Conservation (phyloP, 2,329 filamentous ascomycete species). For the Sporothrix mexicana region DNA sequence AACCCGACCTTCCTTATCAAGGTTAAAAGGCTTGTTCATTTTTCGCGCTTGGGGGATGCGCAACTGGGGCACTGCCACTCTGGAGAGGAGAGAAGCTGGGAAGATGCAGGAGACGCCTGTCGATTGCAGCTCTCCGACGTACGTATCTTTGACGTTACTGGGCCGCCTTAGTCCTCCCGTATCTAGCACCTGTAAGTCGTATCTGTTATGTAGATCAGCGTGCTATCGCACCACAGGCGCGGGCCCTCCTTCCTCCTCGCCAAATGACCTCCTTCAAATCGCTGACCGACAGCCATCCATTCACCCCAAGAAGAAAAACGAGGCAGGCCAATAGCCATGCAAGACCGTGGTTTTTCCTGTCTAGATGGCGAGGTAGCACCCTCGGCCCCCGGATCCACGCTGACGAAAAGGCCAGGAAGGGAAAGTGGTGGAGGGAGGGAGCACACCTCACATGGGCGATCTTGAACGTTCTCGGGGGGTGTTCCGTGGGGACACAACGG, state of each 20-base stretch:
- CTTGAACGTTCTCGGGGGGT: conserved; percentile 28
- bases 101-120: too few species aligned
- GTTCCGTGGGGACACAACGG: conserved; percentile 9
- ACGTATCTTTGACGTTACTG: conserved; percentile 7
- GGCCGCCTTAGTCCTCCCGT: conserved; percentile 10
- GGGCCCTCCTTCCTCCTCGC: not conserved
- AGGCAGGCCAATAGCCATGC: not conserved
- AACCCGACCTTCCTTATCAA: conserved; percentile 32
- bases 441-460: not conserved
- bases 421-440: not conserved
- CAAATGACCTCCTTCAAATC: not conserved
- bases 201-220: not conserved
- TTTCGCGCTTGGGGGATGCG: conserved; percentile 25
- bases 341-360: not conserved
- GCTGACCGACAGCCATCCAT: conserved; percentile 21
- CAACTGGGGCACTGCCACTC: not conserved
- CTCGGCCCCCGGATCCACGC: conserved; percentile 13
- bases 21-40: conserved; percentile 26
- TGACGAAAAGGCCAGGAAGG: conserved; percentile 6
- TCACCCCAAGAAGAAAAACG: not conserved
- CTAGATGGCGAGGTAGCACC: not conserved
- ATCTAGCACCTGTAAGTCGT: not conserved
- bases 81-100: not conserved
- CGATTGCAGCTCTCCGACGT: not conserved
- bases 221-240: not conserved